Base-by-base conservation (phyloP, 192 early-diverging fungal species). In the Coemansia sp. region DNA sequence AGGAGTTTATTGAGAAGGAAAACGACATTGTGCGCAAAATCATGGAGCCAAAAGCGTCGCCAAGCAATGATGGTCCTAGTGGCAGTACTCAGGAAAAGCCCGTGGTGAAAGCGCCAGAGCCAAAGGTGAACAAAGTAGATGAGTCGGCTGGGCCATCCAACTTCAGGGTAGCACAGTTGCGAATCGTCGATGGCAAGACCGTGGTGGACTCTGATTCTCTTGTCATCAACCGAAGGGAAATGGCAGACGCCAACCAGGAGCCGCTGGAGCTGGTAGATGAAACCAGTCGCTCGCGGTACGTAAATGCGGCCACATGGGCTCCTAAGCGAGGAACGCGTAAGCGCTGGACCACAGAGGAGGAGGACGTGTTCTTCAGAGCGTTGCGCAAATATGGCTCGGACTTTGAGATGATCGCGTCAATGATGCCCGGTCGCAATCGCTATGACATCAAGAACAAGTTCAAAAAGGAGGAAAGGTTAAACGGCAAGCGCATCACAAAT, bases 371-470 rank as follows among this genome's bases (percentile, higher is more conserved):
- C 58, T 85, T 67, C 49, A 52, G 53, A 35, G 68, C 62, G 13
- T 66, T 85, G 66, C 67, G 78, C 30, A 72, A 61, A 38, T 78
- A 69, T 39, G 84, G 84, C 4, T 66, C 84, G 0, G 84, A 85
- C 65, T 85, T 85, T 70, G 66, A 81, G 42, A 81, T 81, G 73
- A 68, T 81, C n/a, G 47, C 84, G 10, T 49, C 61, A 2, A 71
- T 37, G 19, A 67, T 85, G 61, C 67, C 73, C 3, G 52, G 58
- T 14, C 73, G 84, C 46, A 76, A 68, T 46, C 73, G 84, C 33
- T 77, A 78, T 46, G 75, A 85, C 21, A 62, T 82, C 26, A 64
- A 67, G 58, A 82, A 78, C 68, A 85, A 85, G 73, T 85, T 85
- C 68, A 74, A 73, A 40, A 52, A 53, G 6, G 84, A 85, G 60